Evolutionary conservation across 257 asterid genomes (phyloP), one percentile per base, ranked within the genome.

Genomic region (Eustoma russellianum): DNA sequence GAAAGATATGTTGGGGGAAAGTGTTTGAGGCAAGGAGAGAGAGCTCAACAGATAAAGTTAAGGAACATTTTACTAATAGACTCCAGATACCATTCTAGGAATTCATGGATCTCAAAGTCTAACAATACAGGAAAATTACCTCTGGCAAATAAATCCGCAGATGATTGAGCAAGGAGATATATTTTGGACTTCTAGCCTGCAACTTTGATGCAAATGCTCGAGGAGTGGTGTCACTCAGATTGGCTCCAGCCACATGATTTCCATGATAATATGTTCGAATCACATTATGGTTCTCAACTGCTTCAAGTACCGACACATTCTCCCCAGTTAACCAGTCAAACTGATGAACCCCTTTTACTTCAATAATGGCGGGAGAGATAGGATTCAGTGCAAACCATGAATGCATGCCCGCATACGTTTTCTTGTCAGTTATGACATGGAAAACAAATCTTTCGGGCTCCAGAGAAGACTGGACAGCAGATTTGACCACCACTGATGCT

Each of bases 331-430:
- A 76, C 98, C 98, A 92, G 70, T 92, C 98, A 76, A 87, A 92
- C 66, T 87, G 97, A 78, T 92, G 98, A 64, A 87, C 70, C 35
- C 97, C 92, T 87, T 87, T 91, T 18, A 91, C 94, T 78, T 91
- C 98, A 66, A 91, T 72, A 57, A 84, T 76, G 56, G 97, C 98
- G 53, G 97, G 95, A 67, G 76, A 70, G 57, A 80, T 53, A 17
- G 93, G 76, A 77, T 91, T 85, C 70, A 91, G 62, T 34, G 98
- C 97, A 48, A 91, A 91, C 97, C 98, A 91, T 30, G 98, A 84
- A 72, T 91, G 98, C 97, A 91, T 91, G 75, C 90, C 96, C 18
- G 98, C 90, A 66, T 84, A 91, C 55, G 96, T 91, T 82, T 91
- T 91, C 79, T 91, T 91, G 84, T 91, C 97, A 9, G 97, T 92